Evolutionary conservation across 78 protist genomes (phyloP), one percentile per base, ranked within the genome.

Genomic region (Guillardia theta): DNA sequence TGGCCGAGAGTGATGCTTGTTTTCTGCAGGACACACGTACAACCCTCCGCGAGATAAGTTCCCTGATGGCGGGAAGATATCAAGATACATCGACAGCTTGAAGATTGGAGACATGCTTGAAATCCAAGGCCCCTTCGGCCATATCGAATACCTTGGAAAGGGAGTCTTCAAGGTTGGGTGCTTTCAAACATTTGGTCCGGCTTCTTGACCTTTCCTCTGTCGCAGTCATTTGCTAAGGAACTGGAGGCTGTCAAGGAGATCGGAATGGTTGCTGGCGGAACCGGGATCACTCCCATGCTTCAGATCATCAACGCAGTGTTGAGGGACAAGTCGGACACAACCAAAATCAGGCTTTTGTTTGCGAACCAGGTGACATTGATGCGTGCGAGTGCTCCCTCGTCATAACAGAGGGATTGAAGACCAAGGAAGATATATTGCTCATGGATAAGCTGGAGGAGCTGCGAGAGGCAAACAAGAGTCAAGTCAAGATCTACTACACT

Each of bases 251-350:
- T 36, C 33, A 78, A 37, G 90, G 53, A 78, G 43, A 50, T 78
- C 41, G 90, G 90, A 4, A 78, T 78, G 90, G 39, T 78, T 27
- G 90, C 90, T 0, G 90, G 90, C 90, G 90, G 90, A 30, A 78
- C 90, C 50, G 90, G 90, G 10, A 78, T 78, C 90, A 78, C 90
- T 27, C 90, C 90, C 48, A 43, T 78, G 90, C 48, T 43, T 27
- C 90, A 78, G 90, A 30, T 37, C n/a, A 21, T 78, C 8, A 78
- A 37, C 53, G 39, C 18, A 19, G 48, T 36, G 90, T 19, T 78
- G 15, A 18, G 33, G 15, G 48, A 78, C 50, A 30, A 37, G 53
- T 24, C 33, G 0, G 90, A 78, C 48, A 36, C 10, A 22, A 78
- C 90, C 90, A 43, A 22, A 18, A 6, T 37, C 90, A 0, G 18